A percentile compares a stretch with the other conserved stretches of the same genome.
These are phyloP conservation scores for Boletus coccyginus DNA, from an alignment of 768 basidiomycete species.

Conservation along the genomic window DNA sequence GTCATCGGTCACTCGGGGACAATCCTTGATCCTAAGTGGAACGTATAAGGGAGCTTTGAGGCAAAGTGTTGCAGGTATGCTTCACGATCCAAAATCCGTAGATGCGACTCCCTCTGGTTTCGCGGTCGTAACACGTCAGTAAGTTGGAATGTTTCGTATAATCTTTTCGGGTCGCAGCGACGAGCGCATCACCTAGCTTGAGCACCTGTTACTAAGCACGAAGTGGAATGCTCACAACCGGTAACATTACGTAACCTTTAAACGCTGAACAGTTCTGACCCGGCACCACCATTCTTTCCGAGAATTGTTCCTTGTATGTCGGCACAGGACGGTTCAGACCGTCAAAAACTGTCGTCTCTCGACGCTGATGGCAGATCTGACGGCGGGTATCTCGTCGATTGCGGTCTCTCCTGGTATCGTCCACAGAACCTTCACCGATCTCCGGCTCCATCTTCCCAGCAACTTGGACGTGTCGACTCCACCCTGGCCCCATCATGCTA, in stretches of 20 bases:
- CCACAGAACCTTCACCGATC: conserved; percentile 41
- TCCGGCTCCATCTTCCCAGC: conserved; percentile 37
- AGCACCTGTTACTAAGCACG: too few relatives aligned
- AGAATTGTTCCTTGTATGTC: neutral
- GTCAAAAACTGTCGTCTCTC: neutral
- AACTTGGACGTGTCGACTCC: conserved; percentile 1
- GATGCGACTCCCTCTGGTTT: too few relatives aligned
- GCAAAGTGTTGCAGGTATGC: too few relatives aligned
- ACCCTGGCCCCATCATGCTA: neutral
- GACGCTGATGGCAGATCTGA: neutral
- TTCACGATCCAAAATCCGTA: too few relatives aligned
- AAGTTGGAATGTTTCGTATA: too few relatives aligned
- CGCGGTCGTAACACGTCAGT: too few relatives aligned
- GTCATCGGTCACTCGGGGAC: too few relatives aligned
- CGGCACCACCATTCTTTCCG: neutral
- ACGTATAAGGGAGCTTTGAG: too few relatives aligned
- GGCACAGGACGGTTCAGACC: neutral
- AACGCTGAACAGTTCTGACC: neutral
- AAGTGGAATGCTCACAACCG: too few relatives aligned
- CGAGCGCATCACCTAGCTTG: too few relatives aligned
- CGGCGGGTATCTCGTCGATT: conserved; percentile 43
- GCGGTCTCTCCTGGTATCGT: conserved; percentile 40
- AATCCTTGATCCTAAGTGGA: too few relatives aligned
- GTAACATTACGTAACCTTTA: neutral
- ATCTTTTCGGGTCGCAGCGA: too few relatives aligned